Evolutionary conservation across 768 basidiomycete species (phyloP).

Genomic region (Cystofilobasidium ferigula): DNA sequence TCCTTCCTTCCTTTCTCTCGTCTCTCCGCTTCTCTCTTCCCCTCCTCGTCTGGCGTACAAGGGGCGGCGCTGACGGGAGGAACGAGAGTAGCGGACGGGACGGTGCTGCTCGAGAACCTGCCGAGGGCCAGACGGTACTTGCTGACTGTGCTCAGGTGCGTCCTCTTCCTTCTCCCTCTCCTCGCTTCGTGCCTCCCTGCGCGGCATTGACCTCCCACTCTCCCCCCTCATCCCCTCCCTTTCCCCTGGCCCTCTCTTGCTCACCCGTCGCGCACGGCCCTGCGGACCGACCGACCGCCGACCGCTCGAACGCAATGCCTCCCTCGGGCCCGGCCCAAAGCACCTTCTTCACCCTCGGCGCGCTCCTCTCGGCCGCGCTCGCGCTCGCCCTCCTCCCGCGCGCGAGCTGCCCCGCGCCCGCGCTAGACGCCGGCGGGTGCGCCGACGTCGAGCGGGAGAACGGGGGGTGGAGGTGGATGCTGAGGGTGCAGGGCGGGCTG

Average conservation of each 20-base stretch:
- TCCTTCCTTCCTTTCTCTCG: no score
- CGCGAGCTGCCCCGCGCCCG: slow-evolving; percentile 39
- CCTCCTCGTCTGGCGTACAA: no score
- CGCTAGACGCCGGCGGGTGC: slow-evolving; percentile 41
- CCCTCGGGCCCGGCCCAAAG: slow-evolving; percentile 54
- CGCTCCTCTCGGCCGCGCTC: slow-evolving; percentile 71
- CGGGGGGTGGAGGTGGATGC: slow-evolving; percentile 77
- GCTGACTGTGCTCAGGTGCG: background rate
- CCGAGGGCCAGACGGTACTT: slow-evolving; percentile 85
- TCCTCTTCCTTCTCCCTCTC: no score
- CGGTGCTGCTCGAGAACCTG: slow-evolving; percentile 68
- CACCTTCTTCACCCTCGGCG: slow-evolving; percentile 82
- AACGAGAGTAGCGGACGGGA: slow-evolving; percentile 12
- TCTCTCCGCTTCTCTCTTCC: no score
- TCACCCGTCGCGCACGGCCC: no score
- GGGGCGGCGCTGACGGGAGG: no score
- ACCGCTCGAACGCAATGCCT: slow-evolving; percentile 46
- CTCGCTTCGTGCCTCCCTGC: no score
- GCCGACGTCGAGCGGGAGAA: slow-evolving; percentile 55
- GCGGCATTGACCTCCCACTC: no score
- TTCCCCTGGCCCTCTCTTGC: no score
- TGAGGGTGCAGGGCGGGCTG: slow-evolving; percentile 63
- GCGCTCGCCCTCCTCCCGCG: slow-evolving; percentile 68
- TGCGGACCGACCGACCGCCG: background rate
- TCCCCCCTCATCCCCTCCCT: no score